Base-by-base conservation (phyloP, 2,329 filamentous ascomycete genomes). In the Venturia pyrina region DNA sequence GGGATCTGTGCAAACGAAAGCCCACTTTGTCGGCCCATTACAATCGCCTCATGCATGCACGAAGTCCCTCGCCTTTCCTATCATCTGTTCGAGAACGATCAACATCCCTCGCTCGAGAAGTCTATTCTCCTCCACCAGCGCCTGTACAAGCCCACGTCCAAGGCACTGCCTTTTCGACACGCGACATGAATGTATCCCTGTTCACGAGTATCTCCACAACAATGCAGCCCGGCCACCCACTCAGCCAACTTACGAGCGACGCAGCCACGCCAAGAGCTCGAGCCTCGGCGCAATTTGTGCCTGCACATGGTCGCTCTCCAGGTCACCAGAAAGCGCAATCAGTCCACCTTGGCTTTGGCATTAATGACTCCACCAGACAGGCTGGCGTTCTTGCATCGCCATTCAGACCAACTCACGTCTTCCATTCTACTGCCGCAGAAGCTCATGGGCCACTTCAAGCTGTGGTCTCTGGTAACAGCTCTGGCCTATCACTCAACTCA, bases 11-110 rank as follows among this genome's bases (percentile, higher is more conserved):
- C 73, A 85, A 83, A 72, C 79, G 81, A 68, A 85, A 86, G 71
- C 84, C 86, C 66, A 83, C 81, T 7, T 82, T 88, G 62, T 82
- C 85, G 44, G 84, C 85, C 24, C 85, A 88, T 70, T 88, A 88
- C 71, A 84, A 87, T 71, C 81, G 86, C 67, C 78, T 88, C 70
- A 77, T 88, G 68, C 80, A 82, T 68, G 83, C 81, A 46, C 79
- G 85, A 64, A 87, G 83, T 65, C 85, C 86, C 13, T 87, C 85
- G 32, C 85, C 85, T 2, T 80, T 84, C 70, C 73, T 73, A 56
- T 77, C 75, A 13, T 76, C 75, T 40, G 73, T 74, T n/a, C 68
- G 67, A 24, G 63, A 28, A 21, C 48, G 64, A 43, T 62, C 64
- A 50, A 46, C 64, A 46, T 66, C 64, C 13, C 21, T 62, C 11